Evolutionary conservation across 139 green algal genomes (phyloP).

Genomic region (Micromonas pusilla): DNA sequence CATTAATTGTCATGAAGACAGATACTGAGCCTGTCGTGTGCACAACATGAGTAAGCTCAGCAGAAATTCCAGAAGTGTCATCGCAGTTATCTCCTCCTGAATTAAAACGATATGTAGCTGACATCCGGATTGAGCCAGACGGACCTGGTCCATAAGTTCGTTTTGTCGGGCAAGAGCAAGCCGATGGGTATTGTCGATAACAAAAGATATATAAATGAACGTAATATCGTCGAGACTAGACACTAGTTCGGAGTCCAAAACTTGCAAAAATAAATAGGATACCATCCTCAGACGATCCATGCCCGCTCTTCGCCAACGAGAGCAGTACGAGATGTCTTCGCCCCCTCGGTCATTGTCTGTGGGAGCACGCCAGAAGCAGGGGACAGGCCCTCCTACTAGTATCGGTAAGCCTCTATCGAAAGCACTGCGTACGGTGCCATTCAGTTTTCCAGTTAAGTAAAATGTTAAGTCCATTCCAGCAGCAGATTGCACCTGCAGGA

Average conservation of each 20-base stretch:
- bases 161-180: not conserved
- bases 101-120: no score
- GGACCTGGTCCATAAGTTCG: not conserved
- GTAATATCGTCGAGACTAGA: not conserved
- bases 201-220: not conserved
- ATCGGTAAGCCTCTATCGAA: not conserved
- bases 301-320: not conserved
- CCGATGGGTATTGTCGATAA: not conserved
- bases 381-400: not conserved
- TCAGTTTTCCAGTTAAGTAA: not conserved
- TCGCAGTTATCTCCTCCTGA: no score
- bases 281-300: not conserved
- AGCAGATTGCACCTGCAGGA: not conserved
- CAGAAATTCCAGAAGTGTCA: no score
- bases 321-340: not conserved
- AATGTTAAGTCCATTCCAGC: not conserved
- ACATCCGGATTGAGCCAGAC: no score
- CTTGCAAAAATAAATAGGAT: not conserved
- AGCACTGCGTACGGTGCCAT: not conserved
- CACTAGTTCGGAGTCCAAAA: not conserved
- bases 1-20: not conserved
- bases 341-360: slow-evolving; percentile 24
- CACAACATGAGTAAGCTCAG: no score
- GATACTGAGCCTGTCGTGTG: not conserved
- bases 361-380: slow-evolving; percentile 15